Evolutionary conservation across 768 basidiomycete species (phyloP), one percentile per base, ranked within the genome.

Genomic region (Termitomyces titanicus): DNA sequence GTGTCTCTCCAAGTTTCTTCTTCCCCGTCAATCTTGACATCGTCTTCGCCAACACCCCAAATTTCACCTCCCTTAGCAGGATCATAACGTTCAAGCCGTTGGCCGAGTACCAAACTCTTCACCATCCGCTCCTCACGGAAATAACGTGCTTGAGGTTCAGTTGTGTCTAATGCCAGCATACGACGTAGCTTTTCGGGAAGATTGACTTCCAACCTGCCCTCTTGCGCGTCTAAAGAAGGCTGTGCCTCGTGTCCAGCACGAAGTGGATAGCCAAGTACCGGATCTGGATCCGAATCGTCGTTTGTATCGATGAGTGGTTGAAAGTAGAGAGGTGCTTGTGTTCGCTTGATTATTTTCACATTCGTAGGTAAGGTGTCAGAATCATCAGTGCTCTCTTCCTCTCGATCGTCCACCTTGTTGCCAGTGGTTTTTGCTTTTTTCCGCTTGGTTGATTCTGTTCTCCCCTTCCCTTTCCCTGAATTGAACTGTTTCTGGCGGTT

Each of bases 21-120:
- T 27, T 66, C 64, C 8, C 58, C 65, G 40, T 67, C 68, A 33
- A 69, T 17, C 37, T 47, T 72, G 34, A 72, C 72, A 60, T 77
- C 74, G 47, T 74, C 73, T 67, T 92, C 89, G 22, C 89, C 89
- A 39, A 82, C 82, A 61, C 81, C 84, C 89, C 89, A 91, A 54
- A 91, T 82, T 54, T 86, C 81, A 3, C 86, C 88, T 17, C 88
- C 88, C 66, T 77, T 85, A 48, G 64, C 70, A 13, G 83, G 74
- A 56, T 90, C 80, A 65, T 88, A 88, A 63, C 80, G 77, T 39
- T 68, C 72, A 59, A 73, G 72, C 54, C 82, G 76, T 53, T 70
- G 68, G 31, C 88, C 85, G 63, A 85, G 83, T 35, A 92, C 61
- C 45, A 92, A 69, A 18, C 77, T 74, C 55, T 81, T 78, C 37